These are phyloP conservation scores for Salix viminalis DNA, from an alignment of 345 rosid genomes.

Conservation along the genomic window DNA sequence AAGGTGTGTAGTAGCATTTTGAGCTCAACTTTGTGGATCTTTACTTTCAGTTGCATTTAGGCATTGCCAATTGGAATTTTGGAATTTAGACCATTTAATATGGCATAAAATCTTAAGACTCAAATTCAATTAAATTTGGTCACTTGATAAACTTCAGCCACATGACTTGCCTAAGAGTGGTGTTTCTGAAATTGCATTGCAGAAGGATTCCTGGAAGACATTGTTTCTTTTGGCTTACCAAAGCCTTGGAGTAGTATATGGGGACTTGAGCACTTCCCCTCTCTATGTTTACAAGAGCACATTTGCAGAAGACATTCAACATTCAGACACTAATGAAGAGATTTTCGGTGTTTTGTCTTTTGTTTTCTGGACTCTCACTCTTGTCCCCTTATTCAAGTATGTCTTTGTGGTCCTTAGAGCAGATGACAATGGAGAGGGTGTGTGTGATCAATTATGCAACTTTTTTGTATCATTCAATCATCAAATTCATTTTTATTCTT, in stretches of 20 bases:
- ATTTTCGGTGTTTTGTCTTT: conserved; percentile 88
- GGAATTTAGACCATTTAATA: neutral
- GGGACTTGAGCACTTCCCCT: conserved; percentile 93
- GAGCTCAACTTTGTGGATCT: conserved; percentile 5
- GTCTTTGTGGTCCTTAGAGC: conserved; percentile 94
- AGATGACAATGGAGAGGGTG: conserved; percentile 98
- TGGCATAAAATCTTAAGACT: neutral
- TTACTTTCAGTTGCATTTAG: neutral
- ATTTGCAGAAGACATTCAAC: conserved; percentile 92
- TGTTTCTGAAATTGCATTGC: conserved; percentile 16
- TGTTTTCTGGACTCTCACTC: conserved; percentile 98
- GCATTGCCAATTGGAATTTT: neutral
- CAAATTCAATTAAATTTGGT: neutral
- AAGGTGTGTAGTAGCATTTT: conserved; percentile 47
- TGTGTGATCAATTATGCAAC: neutral
- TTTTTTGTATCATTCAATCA: neutral
- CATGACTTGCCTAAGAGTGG: neutral
- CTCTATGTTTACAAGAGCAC: conserved; percentile 92
- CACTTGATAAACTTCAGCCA: neutral
- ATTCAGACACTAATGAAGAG: conserved; percentile 92
- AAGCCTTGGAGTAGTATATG: conserved; percentile 97
- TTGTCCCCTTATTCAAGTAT: conserved; percentile 85
- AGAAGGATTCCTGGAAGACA: conserved; percentile 91
- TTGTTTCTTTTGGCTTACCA: conserved; percentile 81
- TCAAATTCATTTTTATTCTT: neutral